Conservation (phyloP, 164 flowering plant species). For the Piper longum region DNA sequence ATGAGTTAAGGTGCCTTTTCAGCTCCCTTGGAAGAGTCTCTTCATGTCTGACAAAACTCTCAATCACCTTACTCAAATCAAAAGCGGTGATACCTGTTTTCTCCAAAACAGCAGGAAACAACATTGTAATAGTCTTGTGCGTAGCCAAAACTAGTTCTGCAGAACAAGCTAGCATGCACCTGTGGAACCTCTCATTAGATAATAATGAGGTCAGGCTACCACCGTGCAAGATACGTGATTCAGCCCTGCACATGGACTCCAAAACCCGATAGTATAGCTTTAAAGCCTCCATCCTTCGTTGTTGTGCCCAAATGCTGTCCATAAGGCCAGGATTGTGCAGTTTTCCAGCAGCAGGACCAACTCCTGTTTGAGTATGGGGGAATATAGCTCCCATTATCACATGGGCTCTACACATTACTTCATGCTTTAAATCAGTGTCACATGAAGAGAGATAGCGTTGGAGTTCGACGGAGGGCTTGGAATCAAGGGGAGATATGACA, state of each 20-base stretch:
- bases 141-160: constrained; percentile 95
- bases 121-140: constrained; percentile 86
- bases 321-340: constrained; percentile 50
- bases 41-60: constrained; percentile 94
- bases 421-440: constrained; percentile 62
- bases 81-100: constrained; percentile 95
- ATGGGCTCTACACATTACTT: constrained; percentile 63
- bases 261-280: constrained; percentile 85
- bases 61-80: constrained; percentile 99
- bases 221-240: constrained; percentile 59
- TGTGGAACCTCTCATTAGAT: constrained; percentile 94
- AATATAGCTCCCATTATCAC: constrained; percentile 92
- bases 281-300: constrained; percentile 72
- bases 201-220: constrained; percentile 75
- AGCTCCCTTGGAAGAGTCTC: constrained; percentile 92
- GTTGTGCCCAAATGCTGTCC: constrained; percentile 96
- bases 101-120: constrained; percentile 92
- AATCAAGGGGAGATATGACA: constrained; percentile 70
- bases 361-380: constrained; percentile 63
- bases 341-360: constrained; percentile 31
- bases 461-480: constrained; percentile 71
- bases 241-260: constrained; percentile 90
- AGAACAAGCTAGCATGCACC: constrained; percentile 99
- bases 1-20: constrained; percentile 78
- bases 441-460: constrained; percentile 57